Evolutionary conservation across 176 grass and related monocot species (phyloP), one percentile per base, ranked within the genome.

Genomic region (Raddia guianensis): DNA sequence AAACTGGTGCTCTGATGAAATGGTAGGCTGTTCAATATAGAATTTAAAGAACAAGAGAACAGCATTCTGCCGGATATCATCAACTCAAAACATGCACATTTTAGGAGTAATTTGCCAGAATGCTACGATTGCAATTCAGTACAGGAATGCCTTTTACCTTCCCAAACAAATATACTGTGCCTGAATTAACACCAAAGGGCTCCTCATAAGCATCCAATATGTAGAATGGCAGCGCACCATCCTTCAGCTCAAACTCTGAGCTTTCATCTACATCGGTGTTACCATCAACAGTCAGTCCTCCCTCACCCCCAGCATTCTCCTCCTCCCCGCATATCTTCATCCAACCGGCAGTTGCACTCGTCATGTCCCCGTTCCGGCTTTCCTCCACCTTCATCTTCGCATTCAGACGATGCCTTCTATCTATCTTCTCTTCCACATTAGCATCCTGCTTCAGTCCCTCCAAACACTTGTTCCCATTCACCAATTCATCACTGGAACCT

Each of bases 171-270:
- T 95, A 95, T 11, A 93, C 7, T 68, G 90, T 99, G 73, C 96
- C 93, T 55, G 90, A 86, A 89, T 99, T 95, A 73, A 69, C 72
- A 70, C 89, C 90, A 69, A 93, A 99, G 74, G 93, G 71, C 75
- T 95, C 92, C 76, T 99, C 96, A 3, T 99, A 93, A 67, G 93
- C 96, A 90, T 99, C 96, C 49, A 99, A 49, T 79, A 99, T 90
- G 61, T 95, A 99, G 86, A 99, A 99, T 27, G 96, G 89, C 42
- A 99, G 86, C 4, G 72, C 68, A 68, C 90, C 91, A 75, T 99
- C 90, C 53, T 93, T 86, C 10, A 95, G 52, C 61, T 88, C 88
- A 84, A 95, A 93, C 66, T 93, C 88, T 54, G 90, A 89, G 57
- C 71, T 91, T 70, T 99, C 92, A 70, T 93, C 89, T 10, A 74